These are phyloP conservation scores for Xerocomellus chrysenteron DNA, from an alignment of 768 basidiomycete genomes.

Conservation along the genomic window DNA sequence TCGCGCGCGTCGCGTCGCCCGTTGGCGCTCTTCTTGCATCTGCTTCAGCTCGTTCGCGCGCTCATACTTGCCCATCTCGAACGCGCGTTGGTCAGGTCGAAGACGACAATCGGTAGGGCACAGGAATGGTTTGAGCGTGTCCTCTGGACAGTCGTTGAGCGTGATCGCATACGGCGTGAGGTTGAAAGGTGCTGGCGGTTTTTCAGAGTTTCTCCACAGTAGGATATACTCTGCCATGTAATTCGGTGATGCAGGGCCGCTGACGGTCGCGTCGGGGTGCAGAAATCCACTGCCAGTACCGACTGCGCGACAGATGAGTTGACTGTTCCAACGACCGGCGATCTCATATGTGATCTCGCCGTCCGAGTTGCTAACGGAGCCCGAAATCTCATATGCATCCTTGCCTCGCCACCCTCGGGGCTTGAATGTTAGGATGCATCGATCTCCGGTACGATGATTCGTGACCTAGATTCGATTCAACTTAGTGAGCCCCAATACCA, in stretches of 20 bases:
- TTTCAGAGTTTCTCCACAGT: conserved; percentile 91
- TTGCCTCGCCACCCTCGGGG: conserved; percentile 92
- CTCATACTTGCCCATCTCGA: conserved; percentile 86
- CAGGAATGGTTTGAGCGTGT: conserved; percentile 66
- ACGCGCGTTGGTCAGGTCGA: conserved; percentile 91
- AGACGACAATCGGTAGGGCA: conserved; percentile 91
- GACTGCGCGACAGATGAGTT: conserved; percentile 80
- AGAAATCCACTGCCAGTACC: conserved; percentile 60
- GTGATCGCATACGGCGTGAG: conserved; percentile 93
- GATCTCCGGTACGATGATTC: conserved; percentile 89
- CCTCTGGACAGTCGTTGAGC: conserved; percentile 80
- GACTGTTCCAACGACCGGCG: conserved; percentile 93
- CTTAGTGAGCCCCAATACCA: background rate
- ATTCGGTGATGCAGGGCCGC: conserved; percentile 42
- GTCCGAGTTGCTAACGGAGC: conserved; percentile 65
- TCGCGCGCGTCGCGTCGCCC: conserved; percentile 62
- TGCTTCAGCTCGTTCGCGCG: conserved; percentile 78
- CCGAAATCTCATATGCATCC: conserved; percentile 91
- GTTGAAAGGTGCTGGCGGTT: conserved; percentile 84
- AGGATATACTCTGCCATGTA: conserved; percentile 71
- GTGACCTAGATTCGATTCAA: conserved; percentile 45
- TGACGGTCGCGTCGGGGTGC: conserved; percentile 68
- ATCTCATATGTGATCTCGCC: conserved; percentile 81
- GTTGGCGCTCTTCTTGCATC: conserved; percentile 80
- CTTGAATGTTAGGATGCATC: conserved; percentile 90